Evolutionary conservation across 257 asterid species (phyloP).

Genomic region (Lantana camara): DNA sequence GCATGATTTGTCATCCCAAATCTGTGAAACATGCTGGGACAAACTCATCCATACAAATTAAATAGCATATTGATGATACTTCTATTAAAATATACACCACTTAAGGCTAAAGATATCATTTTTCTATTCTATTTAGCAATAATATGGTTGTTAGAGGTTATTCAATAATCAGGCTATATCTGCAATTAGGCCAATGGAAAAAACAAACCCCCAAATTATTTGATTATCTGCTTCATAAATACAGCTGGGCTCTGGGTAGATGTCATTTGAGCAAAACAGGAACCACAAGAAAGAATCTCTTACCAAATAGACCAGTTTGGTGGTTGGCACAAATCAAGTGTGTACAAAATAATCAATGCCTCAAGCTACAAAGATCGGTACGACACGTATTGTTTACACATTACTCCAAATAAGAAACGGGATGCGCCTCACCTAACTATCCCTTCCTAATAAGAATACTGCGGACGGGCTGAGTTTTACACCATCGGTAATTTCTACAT

Average conservation of each 20-base stretch:
- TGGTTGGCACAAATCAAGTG: constrained; percentile 7
- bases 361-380: constrained; percentile 3
- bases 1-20: constrained; percentile 7
- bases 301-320: constrained; percentile 1
- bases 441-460: neutral
- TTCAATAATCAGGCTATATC: neutral
- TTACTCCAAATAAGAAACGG: neutral
- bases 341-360: neutral
- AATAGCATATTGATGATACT: neutral
- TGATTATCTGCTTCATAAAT: constrained; percentile 4
- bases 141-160: no score
- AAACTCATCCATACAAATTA: neutral
- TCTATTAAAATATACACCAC: neutral
- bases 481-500: neutral
- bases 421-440: neutral
- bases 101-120: neutral
- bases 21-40: constrained; percentile 18
- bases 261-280: neutral
- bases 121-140: no score
- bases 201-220: constrained; percentile 6
- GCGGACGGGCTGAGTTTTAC: no score
- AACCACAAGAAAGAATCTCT: constrained; percentile 2
- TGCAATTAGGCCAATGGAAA: constrained; percentile 9
- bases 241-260: constrained; percentile 10
- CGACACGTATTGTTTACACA: neutral